phyloP scores from a whole-genome alignment of 2,329 filamentous ascomycete species.

The Stachybotrys chlorohalonatus region DNA sequence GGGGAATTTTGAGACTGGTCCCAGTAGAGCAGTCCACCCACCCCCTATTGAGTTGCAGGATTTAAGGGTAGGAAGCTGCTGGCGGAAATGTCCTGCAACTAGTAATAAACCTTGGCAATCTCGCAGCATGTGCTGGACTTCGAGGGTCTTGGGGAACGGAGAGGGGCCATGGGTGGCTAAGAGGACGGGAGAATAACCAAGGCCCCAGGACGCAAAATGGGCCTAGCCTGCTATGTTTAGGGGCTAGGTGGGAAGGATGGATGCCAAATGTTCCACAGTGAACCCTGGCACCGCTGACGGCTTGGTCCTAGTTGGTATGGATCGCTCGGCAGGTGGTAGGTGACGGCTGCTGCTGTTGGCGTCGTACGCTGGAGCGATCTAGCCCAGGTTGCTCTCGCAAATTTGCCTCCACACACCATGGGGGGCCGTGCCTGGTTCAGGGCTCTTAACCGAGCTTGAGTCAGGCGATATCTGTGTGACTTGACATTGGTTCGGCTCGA shows the following conservation, averaged over 20 bases:
- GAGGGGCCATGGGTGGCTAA: not conserved
- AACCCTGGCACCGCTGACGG: not conserved
- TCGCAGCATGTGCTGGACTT: not conserved
- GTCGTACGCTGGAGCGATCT: not conserved
- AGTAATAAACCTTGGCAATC: not conserved
- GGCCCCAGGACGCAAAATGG: not conserved
- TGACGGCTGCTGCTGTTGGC: not conserved
- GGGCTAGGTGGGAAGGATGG: not conserved
- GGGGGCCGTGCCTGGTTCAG: not conserved
- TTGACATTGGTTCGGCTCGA: not conserved
- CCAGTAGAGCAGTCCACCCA: not conserved
- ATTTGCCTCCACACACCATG: not conserved
- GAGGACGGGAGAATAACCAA: not conserved
- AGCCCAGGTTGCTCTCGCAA: too few species aligned
- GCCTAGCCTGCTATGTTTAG: not conserved
- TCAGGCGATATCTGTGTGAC: not conserved
- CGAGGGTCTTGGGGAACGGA: not conserved
- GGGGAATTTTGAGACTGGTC: not conserved
- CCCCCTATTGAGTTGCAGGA: not conserved
- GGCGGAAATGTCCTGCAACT: not conserved
- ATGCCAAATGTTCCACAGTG: not conserved
- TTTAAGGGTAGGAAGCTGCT: not conserved
- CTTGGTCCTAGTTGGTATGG: not conserved
- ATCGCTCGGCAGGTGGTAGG: not conserved
- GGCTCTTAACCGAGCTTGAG: not conserved